These are phyloP conservation scores for Nothophoma quercina DNA, from an alignment of 2,329 filamentous ascomycete genomes.

Conservation along the genomic window DNA sequence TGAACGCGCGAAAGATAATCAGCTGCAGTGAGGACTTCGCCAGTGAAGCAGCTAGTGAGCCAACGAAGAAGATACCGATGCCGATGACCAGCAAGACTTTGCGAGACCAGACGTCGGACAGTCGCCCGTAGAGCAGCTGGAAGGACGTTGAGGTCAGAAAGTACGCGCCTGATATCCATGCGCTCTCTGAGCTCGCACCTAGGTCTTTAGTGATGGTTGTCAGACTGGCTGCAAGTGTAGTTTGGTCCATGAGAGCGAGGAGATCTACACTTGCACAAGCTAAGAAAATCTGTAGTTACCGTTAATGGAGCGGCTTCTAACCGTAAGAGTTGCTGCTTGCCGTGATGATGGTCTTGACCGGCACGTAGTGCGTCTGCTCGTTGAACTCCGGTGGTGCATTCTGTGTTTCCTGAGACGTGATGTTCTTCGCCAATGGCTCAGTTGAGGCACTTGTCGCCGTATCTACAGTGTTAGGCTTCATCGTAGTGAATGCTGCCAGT, in stretches of 20 bases:
- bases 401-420: neutral
- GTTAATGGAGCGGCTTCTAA: conserved; percentile 1
- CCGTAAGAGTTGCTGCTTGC: neutral
- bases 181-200: conserved; percentile 57
- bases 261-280: conserved; percentile 35
- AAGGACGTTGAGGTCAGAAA: conserved; percentile 69
- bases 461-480: neutral
- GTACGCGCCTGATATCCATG: conserved; percentile 63
- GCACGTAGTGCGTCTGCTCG: conserved; percentile 34
- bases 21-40: conserved; percentile 61
- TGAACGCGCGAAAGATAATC: conserved; percentile 66
- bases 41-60: conserved; percentile 64
- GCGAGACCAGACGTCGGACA: conserved; percentile 67
- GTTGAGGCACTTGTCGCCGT: neutral
- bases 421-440: neutral
- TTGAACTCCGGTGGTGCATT: conserved; percentile 21
- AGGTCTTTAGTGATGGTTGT: conserved; percentile 40
- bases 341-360: conserved; percentile 29
- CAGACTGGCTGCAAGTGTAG: conserved; percentile 31
- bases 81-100: conserved; percentile 56
- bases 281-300: conserved; percentile 24
- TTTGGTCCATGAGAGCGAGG: conserved; percentile 32
- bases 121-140: conserved; percentile 69
- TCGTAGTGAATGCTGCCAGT: neutral
- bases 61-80: conserved; percentile 58